Evolutionary conservation across 148 eudicot species (phyloP).

Genomic region (Euryodendron excelsum): DNA sequence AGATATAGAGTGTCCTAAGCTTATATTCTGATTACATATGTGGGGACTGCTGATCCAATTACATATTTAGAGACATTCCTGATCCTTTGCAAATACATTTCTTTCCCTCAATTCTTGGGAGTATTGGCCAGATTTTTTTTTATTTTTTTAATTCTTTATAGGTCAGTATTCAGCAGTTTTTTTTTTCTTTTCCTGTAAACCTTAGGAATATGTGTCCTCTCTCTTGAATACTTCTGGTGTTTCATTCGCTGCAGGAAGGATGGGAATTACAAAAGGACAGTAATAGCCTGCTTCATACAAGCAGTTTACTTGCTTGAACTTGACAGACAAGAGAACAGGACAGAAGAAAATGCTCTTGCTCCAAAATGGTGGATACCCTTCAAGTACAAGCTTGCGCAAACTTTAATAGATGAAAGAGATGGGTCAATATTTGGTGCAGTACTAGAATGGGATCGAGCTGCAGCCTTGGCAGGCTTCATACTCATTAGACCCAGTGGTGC

Average conservation of each 20-base stretch:
- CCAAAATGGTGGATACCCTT: constrained; percentile 90
- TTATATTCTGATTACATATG: no score
- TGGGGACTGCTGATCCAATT: no score
- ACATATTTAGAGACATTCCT: not conserved
- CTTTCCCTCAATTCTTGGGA: not conserved
- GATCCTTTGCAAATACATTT: not conserved
- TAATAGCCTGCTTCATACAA: constrained; percentile 94
- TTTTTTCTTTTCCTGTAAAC: no score
- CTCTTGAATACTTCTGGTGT: not conserved
- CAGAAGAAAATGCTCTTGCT: constrained; percentile 57
- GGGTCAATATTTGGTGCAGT: constrained; percentile 81
- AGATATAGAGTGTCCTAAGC: no score
- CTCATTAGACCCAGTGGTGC: constrained; percentile 77
- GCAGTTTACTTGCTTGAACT: constrained; percentile 85
- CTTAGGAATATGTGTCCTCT: not conserved
- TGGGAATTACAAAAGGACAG: constrained; percentile 84
- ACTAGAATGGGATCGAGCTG: constrained; percentile 80
- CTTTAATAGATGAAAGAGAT: constrained; percentile 71
- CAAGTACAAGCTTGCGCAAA: constrained; percentile 71
- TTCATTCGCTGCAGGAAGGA: constrained; percentile 57
- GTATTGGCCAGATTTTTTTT: no score
- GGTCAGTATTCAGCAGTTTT: no score
- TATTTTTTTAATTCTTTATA: no score
- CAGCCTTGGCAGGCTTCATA: constrained; percentile 72
- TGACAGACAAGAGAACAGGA: constrained; percentile 82